Base-by-base conservation (phyloP, 1,139 yeast genomes). In the Candida tetrigidarum region DNA sequence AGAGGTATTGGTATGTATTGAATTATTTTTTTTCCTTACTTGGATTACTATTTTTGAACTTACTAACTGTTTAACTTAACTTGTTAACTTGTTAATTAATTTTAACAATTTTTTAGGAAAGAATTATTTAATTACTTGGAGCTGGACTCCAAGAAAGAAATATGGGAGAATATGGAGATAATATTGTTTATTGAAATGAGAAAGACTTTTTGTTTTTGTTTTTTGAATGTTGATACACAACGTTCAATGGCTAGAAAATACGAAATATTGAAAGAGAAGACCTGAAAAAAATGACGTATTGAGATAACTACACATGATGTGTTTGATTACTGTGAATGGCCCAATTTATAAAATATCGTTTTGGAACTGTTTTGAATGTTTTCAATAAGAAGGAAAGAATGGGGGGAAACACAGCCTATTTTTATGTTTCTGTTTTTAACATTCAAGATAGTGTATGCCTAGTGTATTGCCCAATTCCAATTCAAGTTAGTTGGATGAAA, bases 1-100 rank as follows among this genome's bases (percentile, higher is more conserved):
- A 90, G 99, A 82, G 99, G 99, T 84, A 92, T 93, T 79, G 99
- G 97, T 91, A 90, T 75, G 98, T 88, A 70, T 70, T 37, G 9
- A 25, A 5, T 23, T 20, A 16, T 36, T 16, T 11, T 27, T 18
- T n/a, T 19, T 22, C 22, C n/a, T 39, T 32, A 19, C 18, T 16
- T 29, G n/a, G 12, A 14, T 28, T 26, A 7, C 25, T 28, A 30
- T 14, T 29, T 27, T 37, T 20, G 41, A 38, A 38, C 41, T 37
- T 39, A 41, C 39, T 37, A 44, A 44, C 43, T 41, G 35, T 41
- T 30, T 22, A 25, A 38, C 36, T 23, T 37, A 8, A 11, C 22
- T 23, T n/a, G 15, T n/a, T 16, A 16, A n/a, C n/a, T n/a, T n/a
- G n/a, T n/a, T n/a, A n/a, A n/a, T n/a, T n/a, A n/a, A n/a, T n/a